These are phyloP conservation scores for Ascoidea tarda DNA, from an alignment of 805 yeast species.

Conservation along the genomic window DNA sequence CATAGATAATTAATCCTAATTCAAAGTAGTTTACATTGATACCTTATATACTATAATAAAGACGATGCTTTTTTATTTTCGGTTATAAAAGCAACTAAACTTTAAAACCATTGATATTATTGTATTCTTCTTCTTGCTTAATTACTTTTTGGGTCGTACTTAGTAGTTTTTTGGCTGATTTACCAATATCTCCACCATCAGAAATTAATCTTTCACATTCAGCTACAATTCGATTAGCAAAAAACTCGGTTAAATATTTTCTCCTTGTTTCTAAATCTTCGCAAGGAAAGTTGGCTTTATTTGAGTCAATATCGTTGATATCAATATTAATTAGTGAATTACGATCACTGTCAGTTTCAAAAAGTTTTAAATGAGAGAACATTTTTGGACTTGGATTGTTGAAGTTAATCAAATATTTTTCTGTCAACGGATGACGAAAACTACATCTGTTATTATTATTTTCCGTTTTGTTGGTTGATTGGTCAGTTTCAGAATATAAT, in stretches of 20 bases:
- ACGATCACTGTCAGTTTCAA: background rate
- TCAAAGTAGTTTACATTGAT: no score
- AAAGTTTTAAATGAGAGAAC: background rate
- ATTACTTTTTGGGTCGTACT: background rate
- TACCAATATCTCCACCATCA: conserved; percentile 66
- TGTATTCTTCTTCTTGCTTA: conserved; percentile 6
- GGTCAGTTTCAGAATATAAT: background rate
- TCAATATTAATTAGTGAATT: background rate
- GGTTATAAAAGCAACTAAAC: no score
- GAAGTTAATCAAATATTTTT: conserved; percentile 12
- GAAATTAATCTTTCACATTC: conserved; percentile 40
- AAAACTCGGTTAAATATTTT: conserved; percentile 37
- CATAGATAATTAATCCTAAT: no score
- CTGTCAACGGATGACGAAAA: conserved; percentile 1
- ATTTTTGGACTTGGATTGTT: conserved; percentile 20
- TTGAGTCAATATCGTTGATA: background rate
- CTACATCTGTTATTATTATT: background rate
- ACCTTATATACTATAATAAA: no score
- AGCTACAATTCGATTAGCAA: conserved; percentile 33
- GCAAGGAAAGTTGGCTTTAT: conserved; percentile 16
- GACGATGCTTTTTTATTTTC: no score
- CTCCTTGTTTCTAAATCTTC: conserved; percentile 50
- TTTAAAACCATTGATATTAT: conserved; percentile 4
- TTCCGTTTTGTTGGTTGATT: background rate
- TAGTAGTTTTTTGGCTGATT: conserved; percentile 21